A percentile compares a stretch with the other conserved stretches of the same genome.
phyloP scores from a whole-genome alignment of 1,284 basidiomycete genomes.

The Neotropicomus parvogracilis region DNA sequence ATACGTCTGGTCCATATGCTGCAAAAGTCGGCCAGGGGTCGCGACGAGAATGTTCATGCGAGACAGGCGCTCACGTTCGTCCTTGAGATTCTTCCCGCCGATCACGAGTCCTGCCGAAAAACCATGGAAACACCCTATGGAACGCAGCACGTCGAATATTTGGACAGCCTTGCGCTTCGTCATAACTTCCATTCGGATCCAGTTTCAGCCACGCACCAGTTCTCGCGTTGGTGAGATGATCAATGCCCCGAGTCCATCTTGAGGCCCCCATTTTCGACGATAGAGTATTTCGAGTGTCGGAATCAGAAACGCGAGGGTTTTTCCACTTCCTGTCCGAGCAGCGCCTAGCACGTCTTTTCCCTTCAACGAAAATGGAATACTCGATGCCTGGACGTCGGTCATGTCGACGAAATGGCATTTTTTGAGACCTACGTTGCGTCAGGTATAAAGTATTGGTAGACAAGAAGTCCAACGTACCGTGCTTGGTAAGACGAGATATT shows the following conservation, averaged over 20 bases:
- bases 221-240: conserved; percentile 96
- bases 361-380: conserved; percentile 62
- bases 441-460: not conserved
- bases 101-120: conserved; percentile 97
- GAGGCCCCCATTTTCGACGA: conserved; percentile 73
- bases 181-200: conserved; percentile 3
- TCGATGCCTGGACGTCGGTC: conserved; percentile 76
- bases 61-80: conserved; percentile 83
- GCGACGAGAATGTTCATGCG: conserved; percentile 98
- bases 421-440: conserved; percentile 61
- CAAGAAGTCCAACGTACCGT: conserved; percentile 42
- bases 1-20: conserved; percentile 98
- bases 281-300: conserved; percentile 76
- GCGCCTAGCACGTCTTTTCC: conserved; percentile 74
- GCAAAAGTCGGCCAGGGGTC: conserved; percentile 90
- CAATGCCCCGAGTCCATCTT: conserved; percentile 86
- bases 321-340: conserved; percentile 79
- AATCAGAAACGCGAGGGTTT: conserved; percentile 80
- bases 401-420: conserved; percentile 82
- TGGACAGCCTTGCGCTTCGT: conserved; percentile 71
- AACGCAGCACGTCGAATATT: conserved; percentile 93
- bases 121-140: conserved; percentile 86
- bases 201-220: conserved; percentile 52
- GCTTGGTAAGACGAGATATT: conserved; percentile 65
- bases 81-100: conserved; percentile 94